Conservation (phyloP, 2,329 filamentous ascomycete species). For the Cercospora sojina region DNA sequence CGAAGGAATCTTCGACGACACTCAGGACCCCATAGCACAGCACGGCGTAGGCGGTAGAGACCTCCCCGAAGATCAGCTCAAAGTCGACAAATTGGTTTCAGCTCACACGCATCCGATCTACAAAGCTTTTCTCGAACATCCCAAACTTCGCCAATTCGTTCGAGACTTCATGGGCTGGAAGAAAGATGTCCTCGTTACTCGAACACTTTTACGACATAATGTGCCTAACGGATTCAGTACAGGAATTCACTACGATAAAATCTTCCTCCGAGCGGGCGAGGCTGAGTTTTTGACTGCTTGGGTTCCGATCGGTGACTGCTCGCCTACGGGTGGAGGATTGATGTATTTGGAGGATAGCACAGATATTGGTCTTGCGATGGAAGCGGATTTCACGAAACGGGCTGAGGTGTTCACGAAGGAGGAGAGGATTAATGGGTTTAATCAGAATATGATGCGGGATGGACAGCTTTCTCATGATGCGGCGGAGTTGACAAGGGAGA, state of each 20-base stretch:
- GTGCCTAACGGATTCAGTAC: constrained; percentile 41
- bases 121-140: constrained; percentile 40
- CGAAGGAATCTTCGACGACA: constrained; percentile 45
- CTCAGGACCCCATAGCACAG: constrained; percentile 36
- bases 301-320: constrained; percentile 43
- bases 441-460: constrained; percentile 35
- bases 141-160: constrained; percentile 39
- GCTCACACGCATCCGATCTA: constrained; percentile 39
- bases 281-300: constrained; percentile 38
- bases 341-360: constrained; percentile 45
- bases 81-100: constrained; percentile 34
- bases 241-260: constrained; percentile 46
- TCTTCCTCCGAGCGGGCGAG: constrained; percentile 44
- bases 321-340: constrained; percentile 42
- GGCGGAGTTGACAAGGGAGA: constrained; percentile 20
- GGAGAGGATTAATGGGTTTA: constrained; percentile 45
- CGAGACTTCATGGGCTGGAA: constrained; percentile 42
- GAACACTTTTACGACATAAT: constrained; percentile 45
- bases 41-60: constrained; percentile 32
- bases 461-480: constrained; percentile 32
- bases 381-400: constrained; percentile 40
- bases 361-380: constrained; percentile 41
- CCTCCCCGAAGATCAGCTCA: constrained; percentile 32
- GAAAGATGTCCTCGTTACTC: constrained; percentile 37
- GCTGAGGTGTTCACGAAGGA: constrained; percentile 32